Evolutionary conservation across 1,284 basidiomycete genomes (phyloP), one percentile per base, ranked within the genome.

Genomic region (Sanghuangporus baumii): DNA sequence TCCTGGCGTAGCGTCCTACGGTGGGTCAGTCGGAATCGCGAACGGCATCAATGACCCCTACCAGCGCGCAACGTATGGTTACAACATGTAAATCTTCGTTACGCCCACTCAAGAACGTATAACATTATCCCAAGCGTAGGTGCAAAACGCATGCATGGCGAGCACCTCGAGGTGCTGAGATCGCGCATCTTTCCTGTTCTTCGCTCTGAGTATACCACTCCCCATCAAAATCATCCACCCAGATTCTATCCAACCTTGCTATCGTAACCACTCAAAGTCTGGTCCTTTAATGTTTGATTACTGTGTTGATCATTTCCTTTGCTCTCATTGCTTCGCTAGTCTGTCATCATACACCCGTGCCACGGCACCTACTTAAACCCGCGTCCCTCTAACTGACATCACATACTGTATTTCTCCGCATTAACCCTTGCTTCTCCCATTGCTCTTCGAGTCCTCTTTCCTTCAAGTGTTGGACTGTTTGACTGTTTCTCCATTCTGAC

Each of bases 1-100:
- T 20, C 55, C 55, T n/a, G 40, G 57, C 46, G 62, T 63, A 11
- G 47, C 65, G 38, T 50, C 60, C 12, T 65, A 67, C 55, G 61
- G 62, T 8, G 64, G 65, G 18, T 63, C 61, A 18, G 60, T 81
- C 65, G 81, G 79, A 66, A 75, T 88, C 63, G 75, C 80, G 50
- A 76, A 72, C 55, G 76, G 80, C 59, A 75, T 87, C 69, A 84
- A 79, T 69, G 88, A 90, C 74, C 88, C 87, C 46, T 92, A 92
- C 78, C 87, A 88, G 76, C 80, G 84, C 70, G 78, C 83, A 59
- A 74, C 79, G 67, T 92, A 88, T 70, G 87, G 84, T 64, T 92
- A 92, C 68, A 85, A 87, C 71, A 90, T 91, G 87, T 91, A 80
- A 86, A 72, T 31, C 26, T 26, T 20, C 5, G 26, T 43, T 41